Evolutionary conservation across 768 basidiomycete genomes (phyloP), one percentile per base, ranked within the genome.

Genomic region (Astraeus odoratus): DNA sequence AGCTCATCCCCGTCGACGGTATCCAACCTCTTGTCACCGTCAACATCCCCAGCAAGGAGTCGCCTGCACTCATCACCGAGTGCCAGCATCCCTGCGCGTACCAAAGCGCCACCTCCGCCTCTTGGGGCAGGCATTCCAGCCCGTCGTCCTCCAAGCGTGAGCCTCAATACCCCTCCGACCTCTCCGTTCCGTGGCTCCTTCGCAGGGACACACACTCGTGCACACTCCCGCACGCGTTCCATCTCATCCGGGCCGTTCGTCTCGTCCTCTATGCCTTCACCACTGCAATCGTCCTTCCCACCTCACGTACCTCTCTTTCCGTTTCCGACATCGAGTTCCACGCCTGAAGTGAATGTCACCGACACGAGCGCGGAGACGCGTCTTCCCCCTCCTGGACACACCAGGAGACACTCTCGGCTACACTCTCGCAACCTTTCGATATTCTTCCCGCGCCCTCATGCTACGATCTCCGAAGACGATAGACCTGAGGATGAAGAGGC

Each of bases 361-460:
- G 58, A 62, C n/a, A 33, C 12, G 3, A 49, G 54, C 29, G 20
- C 34, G 8, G 39, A 25, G 24, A 3, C 20, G 23, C 33, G 35
- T 7, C 27, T 18, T n/a, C 30, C 48, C 13, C 57, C 53, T 1
- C 63, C 60, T 19, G 48, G 58, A 18, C 64, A 65, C 8, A 60
- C 44, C n/a, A 58, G 72, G 36, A 54, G 72, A 35, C 89, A 92
- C 62, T 66, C 78, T 3, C 76, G 89, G 2, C 70, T 95, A 15
- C 92, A 96, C 58, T 93, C 92, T 0, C 80, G 92, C 37, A 97
- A 97, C 57, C 70, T 96, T 3, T 94, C 91, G 1, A 72, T 95
- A 15, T 95, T 84, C 73, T 96, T 96, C 55, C 93, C 93, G 13
- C 77, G 81, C 26, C 76, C 80, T 0, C 67, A 74, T 0, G 69